phyloP scores from a whole-genome alignment of 164 flowering plant species.

The Malania oleifera region DNA sequence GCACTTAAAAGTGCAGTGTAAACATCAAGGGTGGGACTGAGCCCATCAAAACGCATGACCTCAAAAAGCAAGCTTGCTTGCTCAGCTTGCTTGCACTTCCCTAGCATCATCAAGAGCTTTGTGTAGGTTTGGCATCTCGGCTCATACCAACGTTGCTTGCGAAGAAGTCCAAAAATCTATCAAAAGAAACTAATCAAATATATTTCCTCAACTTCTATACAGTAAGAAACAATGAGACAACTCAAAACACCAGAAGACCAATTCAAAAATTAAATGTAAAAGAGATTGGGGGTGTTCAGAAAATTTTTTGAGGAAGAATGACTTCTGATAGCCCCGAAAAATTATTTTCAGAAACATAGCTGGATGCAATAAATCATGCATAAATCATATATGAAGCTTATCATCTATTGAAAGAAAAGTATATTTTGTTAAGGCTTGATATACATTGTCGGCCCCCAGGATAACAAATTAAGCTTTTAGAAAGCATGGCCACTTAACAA shows the following conservation, averaged over 20 bases:
- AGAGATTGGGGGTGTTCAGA: no score
- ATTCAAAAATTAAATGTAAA: no score
- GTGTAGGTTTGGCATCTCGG: slow-evolving; percentile 81
- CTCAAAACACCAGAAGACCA: not conserved
- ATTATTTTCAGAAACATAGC: no score
- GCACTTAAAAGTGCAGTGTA: slow-evolving; percentile 77
- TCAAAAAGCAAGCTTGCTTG: slow-evolving; percentile 71
- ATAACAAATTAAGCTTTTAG: no score
- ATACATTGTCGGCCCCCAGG: no score
- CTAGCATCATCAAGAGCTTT: slow-evolving; percentile 75
- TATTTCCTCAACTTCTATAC: not conserved
- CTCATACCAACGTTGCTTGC: slow-evolving; percentile 80
- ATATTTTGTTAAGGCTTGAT: no score
- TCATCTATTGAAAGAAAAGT: no score
- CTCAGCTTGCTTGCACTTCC: slow-evolving; percentile 63
- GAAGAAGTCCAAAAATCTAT: slow-evolving; percentile 73
- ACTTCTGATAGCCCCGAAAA: no score
- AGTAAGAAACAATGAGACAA: not conserved
- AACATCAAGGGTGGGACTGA: slow-evolving; percentile 68
- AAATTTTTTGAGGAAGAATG: no score
- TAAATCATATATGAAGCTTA: no score
- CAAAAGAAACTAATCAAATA: not conserved
- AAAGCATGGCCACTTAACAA: no score
- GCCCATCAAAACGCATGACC: slow-evolving; percentile 62
- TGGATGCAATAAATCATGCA: no score